Conservation (phyloP, 495 filamentous ascomycete species). For the Cercophora newfieldiana region DNA sequence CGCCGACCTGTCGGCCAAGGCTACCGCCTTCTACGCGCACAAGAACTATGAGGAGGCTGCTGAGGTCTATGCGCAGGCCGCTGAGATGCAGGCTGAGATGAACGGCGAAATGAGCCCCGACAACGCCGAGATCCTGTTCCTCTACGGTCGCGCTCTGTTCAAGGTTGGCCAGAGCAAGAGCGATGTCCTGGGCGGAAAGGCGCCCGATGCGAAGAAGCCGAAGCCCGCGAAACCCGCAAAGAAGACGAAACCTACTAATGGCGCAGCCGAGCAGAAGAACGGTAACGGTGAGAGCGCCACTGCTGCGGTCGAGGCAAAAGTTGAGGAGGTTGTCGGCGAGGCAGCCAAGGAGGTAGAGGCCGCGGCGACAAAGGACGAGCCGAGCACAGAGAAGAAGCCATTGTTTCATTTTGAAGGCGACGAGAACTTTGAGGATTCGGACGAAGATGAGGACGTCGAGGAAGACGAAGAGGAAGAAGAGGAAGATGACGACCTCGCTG, state of each 20-base stretch:
- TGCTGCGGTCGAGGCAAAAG: slow-evolving; percentile 44
- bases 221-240: slow-evolving; percentile 39
- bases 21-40: slow-evolving; percentile 65
- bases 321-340: slow-evolving; percentile 44
- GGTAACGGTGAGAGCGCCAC: slow-evolving; percentile 27
- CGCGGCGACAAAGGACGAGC: slow-evolving; percentile 44
- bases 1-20: slow-evolving; percentile 57
- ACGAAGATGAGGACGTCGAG: slow-evolving; percentile 53
- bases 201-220: slow-evolving; percentile 60
- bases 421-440: slow-evolving; percentile 85
- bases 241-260: slow-evolving; percentile 38
- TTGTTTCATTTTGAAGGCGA: slow-evolving; percentile 93
- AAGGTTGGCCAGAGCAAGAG: slow-evolving; percentile 91
- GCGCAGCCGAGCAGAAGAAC: slow-evolving; percentile 29
- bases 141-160: slow-evolving; percentile 90
- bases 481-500: slow-evolving; percentile 87
- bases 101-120: slow-evolving; percentile 87
- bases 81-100: slow-evolving; percentile 84
- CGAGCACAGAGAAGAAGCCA: slow-evolving; percentile 55
- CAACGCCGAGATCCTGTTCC: slow-evolving; percentile 90
- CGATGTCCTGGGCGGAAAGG: slow-evolving; percentile 85
- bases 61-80: slow-evolving; percentile 84
- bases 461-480: slow-evolving; percentile 60
- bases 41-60: slow-evolving; percentile 83
- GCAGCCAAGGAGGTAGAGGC: slow-evolving; percentile 43